These are phyloP conservation scores for Fomitopsis serialis DNA, from an alignment of 768 basidiomycete species.

Conservation along the genomic window DNA sequence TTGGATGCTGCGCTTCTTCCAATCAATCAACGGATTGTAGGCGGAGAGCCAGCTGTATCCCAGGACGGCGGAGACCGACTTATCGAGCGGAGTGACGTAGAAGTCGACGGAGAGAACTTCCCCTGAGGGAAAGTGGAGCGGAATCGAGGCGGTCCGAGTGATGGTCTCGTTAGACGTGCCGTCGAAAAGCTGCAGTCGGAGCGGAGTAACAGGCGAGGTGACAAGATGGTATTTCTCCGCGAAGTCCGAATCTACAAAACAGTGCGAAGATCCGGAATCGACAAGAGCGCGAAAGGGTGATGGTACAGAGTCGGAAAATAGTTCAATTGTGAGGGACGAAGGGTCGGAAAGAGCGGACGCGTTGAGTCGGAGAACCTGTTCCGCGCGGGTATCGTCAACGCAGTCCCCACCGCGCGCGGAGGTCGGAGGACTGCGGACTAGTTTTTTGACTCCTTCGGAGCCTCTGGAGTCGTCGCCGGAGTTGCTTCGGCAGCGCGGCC, in stretches of 20 bases:
- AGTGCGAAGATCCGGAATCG: slow-evolving; percentile 4
- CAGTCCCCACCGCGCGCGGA: neutral
- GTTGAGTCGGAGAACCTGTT: slow-evolving; percentile 1
- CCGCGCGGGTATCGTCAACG: neutral
- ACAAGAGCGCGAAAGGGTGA: neutral
- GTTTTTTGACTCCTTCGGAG: slow-evolving; percentile 1
- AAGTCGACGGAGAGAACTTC: slow-evolving; percentile 13
- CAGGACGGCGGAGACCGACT: neutral
- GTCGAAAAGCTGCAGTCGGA: neutral
- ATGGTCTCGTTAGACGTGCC: slow-evolving; percentile 4
- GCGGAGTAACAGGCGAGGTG: neutral
- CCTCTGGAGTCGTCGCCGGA: slow-evolving; percentile 13
- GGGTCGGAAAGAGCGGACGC: slow-evolving; percentile 7
- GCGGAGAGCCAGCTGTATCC: neutral
- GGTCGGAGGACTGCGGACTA: slow-evolving; percentile 2
- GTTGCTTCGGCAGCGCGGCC: slow-evolving; percentile 19
- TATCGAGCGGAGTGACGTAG: neutral
- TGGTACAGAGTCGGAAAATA: neutral
- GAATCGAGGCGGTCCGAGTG: neutral
- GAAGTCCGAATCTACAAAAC: slow-evolving; percentile 1
- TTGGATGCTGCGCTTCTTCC: neutral
- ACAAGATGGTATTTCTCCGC: neutral
- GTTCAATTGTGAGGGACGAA: neutral
- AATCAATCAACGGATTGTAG: neutral
- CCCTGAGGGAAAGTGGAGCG: slow-evolving; percentile 3